These are phyloP conservation scores for Tetradesmus obliquus DNA, from an alignment of 139 green algal species.

Conservation along the genomic window DNA sequence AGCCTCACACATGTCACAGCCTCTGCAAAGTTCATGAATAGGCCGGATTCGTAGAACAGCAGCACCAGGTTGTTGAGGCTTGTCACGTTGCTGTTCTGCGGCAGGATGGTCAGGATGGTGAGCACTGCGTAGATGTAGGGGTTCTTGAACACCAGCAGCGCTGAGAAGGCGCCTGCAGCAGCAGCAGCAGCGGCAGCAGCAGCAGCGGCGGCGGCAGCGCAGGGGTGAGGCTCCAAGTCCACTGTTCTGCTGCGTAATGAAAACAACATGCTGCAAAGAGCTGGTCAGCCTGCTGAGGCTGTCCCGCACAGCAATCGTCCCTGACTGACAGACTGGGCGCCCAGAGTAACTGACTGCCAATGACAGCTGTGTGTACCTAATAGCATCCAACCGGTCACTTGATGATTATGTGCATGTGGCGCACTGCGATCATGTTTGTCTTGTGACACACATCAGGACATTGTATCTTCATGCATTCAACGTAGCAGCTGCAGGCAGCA, in stretches of 20 bases:
- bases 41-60: slow-evolving; percentile 69
- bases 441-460: no score
- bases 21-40: slow-evolving; percentile 75
- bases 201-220: not conserved
- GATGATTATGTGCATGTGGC: no score
- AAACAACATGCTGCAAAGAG: not conserved
- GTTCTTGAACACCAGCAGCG: slow-evolving; percentile 64
- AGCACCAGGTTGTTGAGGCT: slow-evolving; percentile 73
- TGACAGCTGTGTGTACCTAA: no score
- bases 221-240: not conserved
- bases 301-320: not conserved
- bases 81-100: slow-evolving; percentile 72
- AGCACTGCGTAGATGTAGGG: slow-evolving; percentile 74
- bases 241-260: not conserved
- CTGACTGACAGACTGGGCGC: no score
- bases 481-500: not conserved
- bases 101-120: slow-evolving; percentile 64
- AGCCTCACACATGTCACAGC: slow-evolving; percentile 72
- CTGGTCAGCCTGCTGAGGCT: not conserved
- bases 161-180: slow-evolving; percentile 40
- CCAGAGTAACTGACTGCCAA: no score
- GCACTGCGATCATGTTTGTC: no score
- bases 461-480: no score
- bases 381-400: no score
- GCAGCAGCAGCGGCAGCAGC: not conserved